These are phyloP conservation scores for Pilaira anomala DNA, from an alignment of 192 early-diverging fungal species.

Conservation along the genomic window DNA sequence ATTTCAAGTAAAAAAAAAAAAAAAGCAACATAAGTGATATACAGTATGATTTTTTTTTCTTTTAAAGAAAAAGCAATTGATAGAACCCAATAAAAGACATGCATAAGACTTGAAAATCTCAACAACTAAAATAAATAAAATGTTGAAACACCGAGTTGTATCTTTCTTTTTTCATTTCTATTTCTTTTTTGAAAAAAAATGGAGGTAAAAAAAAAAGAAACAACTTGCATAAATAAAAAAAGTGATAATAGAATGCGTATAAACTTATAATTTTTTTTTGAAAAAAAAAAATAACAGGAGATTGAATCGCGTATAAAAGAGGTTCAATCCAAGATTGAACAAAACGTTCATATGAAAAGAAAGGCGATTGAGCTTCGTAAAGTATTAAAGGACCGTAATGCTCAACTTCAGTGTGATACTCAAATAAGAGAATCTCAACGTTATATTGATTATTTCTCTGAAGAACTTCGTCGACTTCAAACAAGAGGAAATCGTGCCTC, in stretches of 20 bases:
- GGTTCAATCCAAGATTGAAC: slow-evolving; percentile 40
- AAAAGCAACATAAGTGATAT: too few relatives aligned
- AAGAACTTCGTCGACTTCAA: slow-evolving; percentile 59
- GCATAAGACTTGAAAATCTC: too few relatives aligned
- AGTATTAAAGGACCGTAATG: slow-evolving; percentile 58
- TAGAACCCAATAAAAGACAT: too few relatives aligned
- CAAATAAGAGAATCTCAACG: slow-evolving; percentile 64
- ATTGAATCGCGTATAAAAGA: slow-evolving; percentile 30
- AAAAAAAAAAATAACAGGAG: slow-evolving; percentile 8
- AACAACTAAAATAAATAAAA: too few relatives aligned
- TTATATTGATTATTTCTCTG: slow-evolving; percentile 65
- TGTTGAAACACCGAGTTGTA: too few relatives aligned
- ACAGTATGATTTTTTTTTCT: too few relatives aligned
- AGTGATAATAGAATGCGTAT: neutral
- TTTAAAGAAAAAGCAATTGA: too few relatives aligned
- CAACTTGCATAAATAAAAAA: neutral
- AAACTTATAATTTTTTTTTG: neutral
- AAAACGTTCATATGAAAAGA: slow-evolving; percentile 36
- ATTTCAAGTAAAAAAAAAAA: too few relatives aligned
- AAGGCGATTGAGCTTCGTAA: slow-evolving; percentile 54
- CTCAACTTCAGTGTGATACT: slow-evolving; percentile 74
- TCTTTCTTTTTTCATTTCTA: too few relatives aligned
- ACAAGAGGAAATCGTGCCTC: slow-evolving; percentile 7
- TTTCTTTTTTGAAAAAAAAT: too few relatives aligned
- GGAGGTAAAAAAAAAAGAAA: too few relatives aligned